phyloP scores from a whole-genome alignment of 257 asterid genomes.

The Solanum tarijense region DNA sequence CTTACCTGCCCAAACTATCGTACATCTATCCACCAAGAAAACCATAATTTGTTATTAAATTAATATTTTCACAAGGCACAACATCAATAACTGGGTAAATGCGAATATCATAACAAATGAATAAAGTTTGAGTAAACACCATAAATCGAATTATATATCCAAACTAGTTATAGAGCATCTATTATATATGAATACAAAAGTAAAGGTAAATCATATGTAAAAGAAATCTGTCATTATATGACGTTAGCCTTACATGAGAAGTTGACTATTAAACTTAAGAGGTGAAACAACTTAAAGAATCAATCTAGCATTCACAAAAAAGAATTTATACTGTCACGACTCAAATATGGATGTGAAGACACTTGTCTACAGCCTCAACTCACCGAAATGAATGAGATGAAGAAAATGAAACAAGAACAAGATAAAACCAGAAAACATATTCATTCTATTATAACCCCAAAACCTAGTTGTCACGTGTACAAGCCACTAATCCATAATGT shows the following conservation, averaged over 20 bases:
- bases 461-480: no score
- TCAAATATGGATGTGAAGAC: no score
- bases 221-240: not conserved
- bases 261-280: not conserved
- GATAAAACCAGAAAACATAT: no score
- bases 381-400: no score
- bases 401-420: no score
- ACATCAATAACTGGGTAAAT: not conserved
- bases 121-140: not conserved
- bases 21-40: not conserved
- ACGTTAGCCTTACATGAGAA: not conserved
- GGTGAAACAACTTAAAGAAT: no score
- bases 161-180: not conserved
- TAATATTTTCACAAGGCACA: not conserved
- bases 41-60: not conserved
- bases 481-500: no score
- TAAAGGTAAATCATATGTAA: not conserved
- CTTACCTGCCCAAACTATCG: not conserved
- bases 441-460: no score
- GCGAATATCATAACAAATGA: not conserved
- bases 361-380: no score
- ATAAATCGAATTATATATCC: not conserved
- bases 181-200: not conserved
- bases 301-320: no score
- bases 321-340: no score